phyloP scores from a whole-genome alignment of 1,139 yeast genomes.

The Eremothecium coryli region DNA sequence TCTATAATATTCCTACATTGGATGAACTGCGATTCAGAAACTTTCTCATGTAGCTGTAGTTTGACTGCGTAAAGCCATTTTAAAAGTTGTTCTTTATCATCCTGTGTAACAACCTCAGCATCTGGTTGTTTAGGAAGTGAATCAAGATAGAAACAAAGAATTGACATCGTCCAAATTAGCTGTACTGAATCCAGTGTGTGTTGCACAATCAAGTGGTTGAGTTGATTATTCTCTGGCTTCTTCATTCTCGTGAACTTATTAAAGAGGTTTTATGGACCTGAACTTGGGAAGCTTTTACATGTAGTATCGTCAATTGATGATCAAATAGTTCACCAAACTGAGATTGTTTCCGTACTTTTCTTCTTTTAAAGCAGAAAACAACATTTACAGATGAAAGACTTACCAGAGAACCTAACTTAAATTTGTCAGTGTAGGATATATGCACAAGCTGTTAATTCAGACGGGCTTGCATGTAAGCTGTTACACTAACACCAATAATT shows the following conservation, averaged over 20 bases:
- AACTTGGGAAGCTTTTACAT: too few relatives aligned
- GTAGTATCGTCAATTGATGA: too few relatives aligned
- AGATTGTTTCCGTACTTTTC: too few relatives aligned
- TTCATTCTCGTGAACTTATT: conserved; percentile 1
- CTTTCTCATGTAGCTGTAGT: not conserved
- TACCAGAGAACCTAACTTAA: too few relatives aligned
- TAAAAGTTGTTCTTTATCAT: conserved; percentile 1
- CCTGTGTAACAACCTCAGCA: not conserved
- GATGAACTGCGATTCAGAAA: conserved; percentile 1
- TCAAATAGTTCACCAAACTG: too few relatives aligned
- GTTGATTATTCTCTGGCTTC: not conserved
- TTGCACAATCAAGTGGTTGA: not conserved
- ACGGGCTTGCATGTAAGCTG: too few relatives aligned
- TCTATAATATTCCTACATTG: conserved; percentile 2
- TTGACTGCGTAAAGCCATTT: conserved; percentile 1
- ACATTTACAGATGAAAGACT: too few relatives aligned
- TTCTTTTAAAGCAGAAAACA: too few relatives aligned
- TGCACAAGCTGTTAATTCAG: too few relatives aligned
- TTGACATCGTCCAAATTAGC: conserved; percentile 3
- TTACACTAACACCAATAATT: too few relatives aligned
- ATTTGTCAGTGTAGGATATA: too few relatives aligned
- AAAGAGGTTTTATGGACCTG: too few relatives aligned
- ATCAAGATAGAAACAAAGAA: conserved; percentile 2
- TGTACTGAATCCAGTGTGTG: not conserved
- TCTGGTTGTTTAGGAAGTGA: not conserved